These are phyloP conservation scores for Ceratocystis albifundus DNA, from an alignment of 2,329 filamentous ascomycete species.

Conservation along the genomic window DNA sequence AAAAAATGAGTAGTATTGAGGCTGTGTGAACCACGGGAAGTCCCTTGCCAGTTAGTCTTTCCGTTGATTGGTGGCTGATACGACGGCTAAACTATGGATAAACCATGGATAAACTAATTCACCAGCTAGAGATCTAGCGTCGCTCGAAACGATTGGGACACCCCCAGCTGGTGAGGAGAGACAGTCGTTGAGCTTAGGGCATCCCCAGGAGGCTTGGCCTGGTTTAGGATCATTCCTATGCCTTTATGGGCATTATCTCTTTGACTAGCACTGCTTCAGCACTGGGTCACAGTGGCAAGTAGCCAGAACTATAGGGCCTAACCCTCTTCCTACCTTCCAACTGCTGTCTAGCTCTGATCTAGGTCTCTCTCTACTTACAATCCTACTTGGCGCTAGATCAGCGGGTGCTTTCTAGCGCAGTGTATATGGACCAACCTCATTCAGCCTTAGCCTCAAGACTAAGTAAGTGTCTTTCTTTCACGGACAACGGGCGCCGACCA, in stretches of 20 bases:
- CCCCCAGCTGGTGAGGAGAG: too few species aligned
- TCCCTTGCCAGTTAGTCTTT: neutral
- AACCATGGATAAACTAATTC: neutral
- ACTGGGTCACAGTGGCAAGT: neutral
- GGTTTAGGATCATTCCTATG: neutral
- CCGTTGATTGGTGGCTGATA: neutral
- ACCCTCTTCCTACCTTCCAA: neutral
- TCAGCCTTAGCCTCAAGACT: neutral
- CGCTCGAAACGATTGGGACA: too few species aligned
- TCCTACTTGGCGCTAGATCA: neutral
- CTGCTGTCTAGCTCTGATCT: neutral
- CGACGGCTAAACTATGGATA: neutral
- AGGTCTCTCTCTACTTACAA: neutral
- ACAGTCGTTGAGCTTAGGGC: neutral
- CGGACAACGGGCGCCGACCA: neutral
- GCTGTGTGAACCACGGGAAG: slow-evolving; percentile 3
- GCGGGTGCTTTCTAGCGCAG: neutral
- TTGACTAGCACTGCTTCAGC: neutral
- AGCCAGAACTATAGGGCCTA: neutral
- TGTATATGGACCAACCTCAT: neutral
- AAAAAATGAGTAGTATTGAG: neutral
- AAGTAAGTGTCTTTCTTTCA: neutral
- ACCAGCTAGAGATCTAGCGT: too few species aligned
- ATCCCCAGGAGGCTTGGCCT: neutral
- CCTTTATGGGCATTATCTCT: too few species aligned